Evolutionary conservation across 2,329 filamentous ascomycete genomes (phyloP), one percentile per base, ranked within the genome.

Genomic region (Plectosphaerella plurivora): DNA sequence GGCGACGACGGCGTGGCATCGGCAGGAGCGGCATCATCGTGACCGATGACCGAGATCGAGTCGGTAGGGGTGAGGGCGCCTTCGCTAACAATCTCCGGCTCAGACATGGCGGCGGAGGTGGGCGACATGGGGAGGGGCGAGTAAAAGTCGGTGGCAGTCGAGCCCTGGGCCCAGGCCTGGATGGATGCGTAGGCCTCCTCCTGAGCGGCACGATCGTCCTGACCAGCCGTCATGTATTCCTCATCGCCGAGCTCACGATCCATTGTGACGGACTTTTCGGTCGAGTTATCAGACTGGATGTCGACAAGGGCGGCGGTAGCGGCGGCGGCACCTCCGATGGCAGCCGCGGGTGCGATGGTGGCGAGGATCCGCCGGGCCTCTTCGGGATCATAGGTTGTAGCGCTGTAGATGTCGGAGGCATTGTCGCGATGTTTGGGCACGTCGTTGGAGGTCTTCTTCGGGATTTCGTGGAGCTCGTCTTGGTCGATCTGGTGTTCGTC

Each of bases 101-200:
- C 81, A 5, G 79, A 82, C 20, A 75, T 60, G 12, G 78, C 71
- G 8, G 72, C 72, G 5, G 71, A 68, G 41, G 41, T 18, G 2
- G 77, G 78, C 1, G 78, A 77, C 20, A 71, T 72, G 12, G 81
- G 81, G 20, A 84, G 73, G 5, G 82, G 81, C 6, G 82, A 84
- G 71, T 84, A 85, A 60, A 85, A 84, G 51, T 56, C 53, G 60
- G 75, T 74, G 10, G 71, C 67, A 61, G 70, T 70, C 5, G 77
- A 78, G 53, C 74, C 69, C 58, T 83, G 76, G 1, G 83, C 82
- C 83, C 83, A 86, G 0, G 83, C 83, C 61, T 86, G 81, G 58
- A 86, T 86, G 2, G 81, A 83, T 45, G 78, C 77, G 61, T 78
- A 85, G 2, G 78, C 75, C 14, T 78, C 74, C 14, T 71, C 63